phyloP scores from a whole-genome alignment of 352 stramenopile species.

The Globisporangium orthogonon region DNA sequence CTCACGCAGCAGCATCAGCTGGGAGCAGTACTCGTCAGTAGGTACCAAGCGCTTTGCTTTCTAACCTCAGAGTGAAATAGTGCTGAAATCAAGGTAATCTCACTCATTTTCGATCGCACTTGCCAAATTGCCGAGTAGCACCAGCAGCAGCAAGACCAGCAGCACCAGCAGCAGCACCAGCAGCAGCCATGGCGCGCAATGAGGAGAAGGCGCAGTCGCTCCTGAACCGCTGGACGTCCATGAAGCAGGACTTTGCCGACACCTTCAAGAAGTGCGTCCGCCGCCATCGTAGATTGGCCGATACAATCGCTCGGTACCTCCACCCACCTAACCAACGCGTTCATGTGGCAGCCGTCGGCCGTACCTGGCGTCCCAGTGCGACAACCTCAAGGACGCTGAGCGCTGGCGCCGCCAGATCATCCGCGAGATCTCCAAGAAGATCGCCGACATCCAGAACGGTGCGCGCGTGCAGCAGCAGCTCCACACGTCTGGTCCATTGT shows the following conservation, averaged over 20 bases:
- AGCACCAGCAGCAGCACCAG: neutral
- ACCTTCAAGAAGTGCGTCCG: conserved; percentile 71
- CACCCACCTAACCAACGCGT: neutral
- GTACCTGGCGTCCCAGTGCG: conserved; percentile 91
- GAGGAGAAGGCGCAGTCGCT: conserved; percentile 97
- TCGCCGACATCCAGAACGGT: conserved; percentile 97
- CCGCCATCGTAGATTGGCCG: neutral
- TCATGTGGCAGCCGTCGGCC: conserved; percentile 64
- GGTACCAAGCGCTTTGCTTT: neutral
- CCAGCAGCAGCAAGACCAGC: neutral
- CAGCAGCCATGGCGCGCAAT: conserved; percentile 92
- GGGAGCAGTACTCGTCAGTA: too few species aligned
- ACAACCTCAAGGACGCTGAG: conserved; percentile 92
- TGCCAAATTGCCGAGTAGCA: neutral
- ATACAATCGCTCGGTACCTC: neutral
- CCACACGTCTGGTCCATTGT: too few species aligned
- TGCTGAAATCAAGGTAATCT: neutral
- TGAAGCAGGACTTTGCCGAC: conserved; percentile 91
- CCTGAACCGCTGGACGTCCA: conserved; percentile 97
- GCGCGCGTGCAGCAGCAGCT: neutral
- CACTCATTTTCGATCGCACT: neutral
- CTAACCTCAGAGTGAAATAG: neutral
- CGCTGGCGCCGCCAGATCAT: conserved; percentile 92
- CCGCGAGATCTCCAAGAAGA: conserved; percentile 92
- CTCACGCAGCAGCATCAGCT: neutral